Percentiles rank a stretch among this genome's conserved stretches.
phyloP scores from a whole-genome alignment of 2,329 filamentous ascomycete genomes.

The Alternaria hordeiaustralica region DNA sequence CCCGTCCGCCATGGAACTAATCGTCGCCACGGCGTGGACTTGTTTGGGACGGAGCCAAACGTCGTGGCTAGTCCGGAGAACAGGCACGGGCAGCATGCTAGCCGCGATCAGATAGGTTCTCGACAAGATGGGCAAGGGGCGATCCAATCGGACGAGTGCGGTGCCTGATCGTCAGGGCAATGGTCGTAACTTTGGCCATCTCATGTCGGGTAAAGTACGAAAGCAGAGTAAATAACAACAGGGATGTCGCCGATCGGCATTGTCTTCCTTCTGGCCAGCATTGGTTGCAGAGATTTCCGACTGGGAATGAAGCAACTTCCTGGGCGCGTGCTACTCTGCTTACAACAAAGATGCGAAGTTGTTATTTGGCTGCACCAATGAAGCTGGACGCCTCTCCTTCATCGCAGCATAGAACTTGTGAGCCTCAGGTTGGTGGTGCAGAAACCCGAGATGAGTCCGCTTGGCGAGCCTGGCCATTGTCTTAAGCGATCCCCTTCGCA shows the following conservation, averaged over 20 bases:
- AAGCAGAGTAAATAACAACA: slow-evolving; percentile 41
- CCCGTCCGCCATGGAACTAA: slow-evolving; percentile 42
- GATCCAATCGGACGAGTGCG: slow-evolving; percentile 36
- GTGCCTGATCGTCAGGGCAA: slow-evolving; percentile 44
- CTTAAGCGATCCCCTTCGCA: slow-evolving; percentile 26
- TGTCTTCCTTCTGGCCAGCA: slow-evolving; percentile 7
- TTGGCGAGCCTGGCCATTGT: slow-evolving; percentile 35
- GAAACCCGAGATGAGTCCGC: slow-evolving; percentile 27
- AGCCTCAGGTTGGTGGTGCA: neutral
- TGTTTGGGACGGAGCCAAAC: slow-evolving; percentile 41
- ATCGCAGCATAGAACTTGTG: neutral
- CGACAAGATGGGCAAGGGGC: slow-evolving; percentile 26
- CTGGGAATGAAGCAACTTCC: slow-evolving; percentile 18
- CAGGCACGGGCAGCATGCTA: slow-evolving; percentile 32
- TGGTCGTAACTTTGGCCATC: slow-evolving; percentile 34
- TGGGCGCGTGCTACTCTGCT: slow-evolving; percentile 17
- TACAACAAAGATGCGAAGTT: neutral
- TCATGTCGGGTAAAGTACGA: slow-evolving; percentile 33
- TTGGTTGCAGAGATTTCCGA: slow-evolving; percentile 30
- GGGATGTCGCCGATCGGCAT: slow-evolving; percentile 26
- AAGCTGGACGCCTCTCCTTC: slow-evolving; percentile 3
- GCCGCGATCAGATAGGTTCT: slow-evolving; percentile 27
- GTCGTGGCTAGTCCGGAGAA: slow-evolving; percentile 41
- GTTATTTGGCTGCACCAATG: slow-evolving; percentile 10
- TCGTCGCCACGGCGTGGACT: slow-evolving; percentile 42